Percentiles rank a stretch among this genome's conserved stretches.
These are phyloP conservation scores for Puccinia horiana DNA, from an alignment of 1,284 basidiomycete genomes.

Conservation along the genomic window DNA sequence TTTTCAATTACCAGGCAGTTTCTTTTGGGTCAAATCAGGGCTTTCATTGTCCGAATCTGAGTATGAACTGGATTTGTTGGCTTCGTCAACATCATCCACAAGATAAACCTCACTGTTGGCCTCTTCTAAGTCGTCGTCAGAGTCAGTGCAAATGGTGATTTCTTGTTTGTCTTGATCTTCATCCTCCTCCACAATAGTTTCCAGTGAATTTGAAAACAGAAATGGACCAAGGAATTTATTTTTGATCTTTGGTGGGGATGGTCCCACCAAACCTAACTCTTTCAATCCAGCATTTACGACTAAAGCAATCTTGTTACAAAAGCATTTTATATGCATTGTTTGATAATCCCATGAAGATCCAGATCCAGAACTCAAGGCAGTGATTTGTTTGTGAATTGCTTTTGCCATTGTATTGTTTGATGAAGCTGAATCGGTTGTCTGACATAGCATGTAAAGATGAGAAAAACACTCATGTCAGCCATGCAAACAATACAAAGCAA, in stretches of 20 bases:
- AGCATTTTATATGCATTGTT: slow-evolving; percentile 21
- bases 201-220: neutral
- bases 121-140: no score
- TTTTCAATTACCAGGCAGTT: no score
- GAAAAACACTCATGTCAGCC: neutral
- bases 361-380: neutral
- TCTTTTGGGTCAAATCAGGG: no score
- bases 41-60: no score
- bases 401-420: slow-evolving; percentile 16
- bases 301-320: slow-evolving; percentile 17
- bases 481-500: neutral
- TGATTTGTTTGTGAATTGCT: slow-evolving; percentile 4
- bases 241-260: neutral
- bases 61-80: no score
- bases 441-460: slow-evolving; percentile 1
- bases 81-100: no score
- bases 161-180: no score
- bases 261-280: neutral
- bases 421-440: slow-evolving; percentile 17
- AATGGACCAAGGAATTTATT: neutral
- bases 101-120: no score
- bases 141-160: no score
- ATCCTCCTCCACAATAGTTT: no score
- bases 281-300: slow-evolving; percentile 11
- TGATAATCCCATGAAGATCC: slow-evolving; percentile 10